Percentiles rank a stretch among this genome's conserved stretches.
Conservation (phyloP, 129 eudicot species). For the Flaveria trinervia region DNA sequence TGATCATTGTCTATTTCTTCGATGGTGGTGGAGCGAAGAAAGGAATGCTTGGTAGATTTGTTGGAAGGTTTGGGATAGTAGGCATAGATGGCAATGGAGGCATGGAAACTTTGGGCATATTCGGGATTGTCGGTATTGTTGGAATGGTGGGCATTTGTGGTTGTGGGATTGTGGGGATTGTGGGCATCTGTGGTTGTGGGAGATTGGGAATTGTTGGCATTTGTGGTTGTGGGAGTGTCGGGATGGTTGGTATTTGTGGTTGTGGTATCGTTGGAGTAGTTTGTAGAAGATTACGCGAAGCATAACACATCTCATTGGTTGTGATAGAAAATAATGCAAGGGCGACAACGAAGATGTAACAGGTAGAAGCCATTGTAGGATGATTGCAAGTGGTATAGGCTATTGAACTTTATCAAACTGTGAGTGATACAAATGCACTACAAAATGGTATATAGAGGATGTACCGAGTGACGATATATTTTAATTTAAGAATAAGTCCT, state of each 20-base stretch:
- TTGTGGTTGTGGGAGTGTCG: constrained; percentile 25
- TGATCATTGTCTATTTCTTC: constrained; percentile 15
- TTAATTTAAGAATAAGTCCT: too few relatives aligned
- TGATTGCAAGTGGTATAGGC: background rate
- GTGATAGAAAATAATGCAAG: constrained; percentile 10
- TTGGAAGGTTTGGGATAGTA: constrained; percentile 34
- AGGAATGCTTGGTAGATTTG: constrained; percentile 34
- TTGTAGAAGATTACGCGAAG: constrained; percentile 30
- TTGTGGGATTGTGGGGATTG: constrained; percentile 32
- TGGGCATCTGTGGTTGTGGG: constrained; percentile 35
- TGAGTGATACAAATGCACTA: background rate
- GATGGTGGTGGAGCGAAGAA: constrained; percentile 41
- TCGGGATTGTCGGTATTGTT: constrained; percentile 22
- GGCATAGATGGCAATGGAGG: constrained; percentile 42
- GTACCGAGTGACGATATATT: too few relatives aligned
- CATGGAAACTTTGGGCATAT: constrained; percentile 28
- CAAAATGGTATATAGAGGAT: too few relatives aligned
- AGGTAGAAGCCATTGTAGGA: constrained; percentile 23
- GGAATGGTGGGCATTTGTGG: constrained; percentile 33
- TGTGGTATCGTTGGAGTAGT: constrained; percentile 26
- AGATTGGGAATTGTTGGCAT: constrained; percentile 26
- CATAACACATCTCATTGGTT: constrained; percentile 29
- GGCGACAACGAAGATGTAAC: background rate
- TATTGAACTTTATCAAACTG: background rate
- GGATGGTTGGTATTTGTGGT: constrained; percentile 33